These are phyloP conservation scores for Penicillium chermesinum DNA, from an alignment of 495 filamentous ascomycete genomes.

Conservation along the genomic window DNA sequence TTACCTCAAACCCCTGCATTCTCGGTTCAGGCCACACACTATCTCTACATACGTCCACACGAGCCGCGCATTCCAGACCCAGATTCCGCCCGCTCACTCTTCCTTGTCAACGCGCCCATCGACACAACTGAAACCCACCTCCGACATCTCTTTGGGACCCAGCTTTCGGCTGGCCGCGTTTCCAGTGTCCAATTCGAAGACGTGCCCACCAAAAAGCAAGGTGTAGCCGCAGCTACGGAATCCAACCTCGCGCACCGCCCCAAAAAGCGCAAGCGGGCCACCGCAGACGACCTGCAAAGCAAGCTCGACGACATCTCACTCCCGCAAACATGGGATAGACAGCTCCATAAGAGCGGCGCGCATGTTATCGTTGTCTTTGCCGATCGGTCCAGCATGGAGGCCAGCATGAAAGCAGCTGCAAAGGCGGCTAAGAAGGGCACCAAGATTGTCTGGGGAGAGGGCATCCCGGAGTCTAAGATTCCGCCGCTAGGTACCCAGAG, in stretches of 20 bases:
- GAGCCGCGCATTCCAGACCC: slow-evolving; percentile 68
- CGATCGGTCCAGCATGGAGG: slow-evolving; percentile 67
- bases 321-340: slow-evolving; percentile 71
- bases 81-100: slow-evolving; percentile 70
- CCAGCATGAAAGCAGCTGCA: slow-evolving; percentile 65
- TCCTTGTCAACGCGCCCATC: slow-evolving; percentile 80
- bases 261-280: slow-evolving; percentile 65
- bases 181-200: slow-evolving; percentile 70
- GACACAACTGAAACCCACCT: slow-evolving; percentile 77
- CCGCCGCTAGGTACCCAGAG: slow-evolving; percentile 55
- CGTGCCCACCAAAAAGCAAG: slow-evolving; percentile 40
- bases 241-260: slow-evolving; percentile 23
- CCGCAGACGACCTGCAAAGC: slow-evolving; percentile 45
- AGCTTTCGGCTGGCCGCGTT: slow-evolving; percentile 69
- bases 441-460: slow-evolving; percentile 57
- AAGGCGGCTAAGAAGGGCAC: slow-evolving; percentile 52
- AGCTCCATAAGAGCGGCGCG: slow-evolving; percentile 63
- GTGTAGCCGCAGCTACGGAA: slow-evolving; percentile 17
- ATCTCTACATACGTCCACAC: slow-evolving; percentile 81
- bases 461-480: slow-evolving; percentile 43
- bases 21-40: slow-evolving; percentile 61
- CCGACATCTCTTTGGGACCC: slow-evolving; percentile 62
- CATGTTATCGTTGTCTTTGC: slow-evolving; percentile 78
- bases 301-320: slow-evolving; percentile 49
- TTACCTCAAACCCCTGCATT: slow-evolving; percentile 58